Evolutionary conservation across 1,284 basidiomycete species (phyloP).

Genomic region (Peniophora sp.): DNA sequence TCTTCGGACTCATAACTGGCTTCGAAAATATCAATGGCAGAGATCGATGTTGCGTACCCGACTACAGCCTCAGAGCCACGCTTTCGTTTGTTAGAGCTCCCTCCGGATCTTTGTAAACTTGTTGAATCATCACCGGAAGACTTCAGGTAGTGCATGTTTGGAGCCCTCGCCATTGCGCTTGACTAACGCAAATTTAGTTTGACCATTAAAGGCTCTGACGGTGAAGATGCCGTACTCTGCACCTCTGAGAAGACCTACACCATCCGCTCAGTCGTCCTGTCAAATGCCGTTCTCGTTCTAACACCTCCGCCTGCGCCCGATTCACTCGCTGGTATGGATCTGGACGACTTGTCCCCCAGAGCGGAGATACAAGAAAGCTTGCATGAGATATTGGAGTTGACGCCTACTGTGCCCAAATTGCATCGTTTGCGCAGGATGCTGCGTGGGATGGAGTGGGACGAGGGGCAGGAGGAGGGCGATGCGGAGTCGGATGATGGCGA

Average conservation of each 20-base stretch:
- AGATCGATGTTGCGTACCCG: slow-evolving; percentile 48
- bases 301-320: slow-evolving; percentile 38
- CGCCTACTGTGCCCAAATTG: slow-evolving; percentile 63
- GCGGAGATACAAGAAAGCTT: slow-evolving; percentile 65
- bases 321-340: slow-evolving; percentile 19
- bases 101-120: slow-evolving; percentile 49
- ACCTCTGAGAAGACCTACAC: slow-evolving; percentile 72
- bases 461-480: slow-evolving; percentile 36
- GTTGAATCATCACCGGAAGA: slow-evolving; percentile 18
- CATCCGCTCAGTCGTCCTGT: slow-evolving; percentile 75
- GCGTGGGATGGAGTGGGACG: slow-evolving; percentile 61
- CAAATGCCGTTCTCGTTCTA: slow-evolving; percentile 77
- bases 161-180: background rate
- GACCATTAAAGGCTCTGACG: slow-evolving; percentile 71
- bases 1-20: no score
- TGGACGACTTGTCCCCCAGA: slow-evolving; percentile 20
- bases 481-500: slow-evolving; percentile 33
- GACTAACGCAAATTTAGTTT: slow-evolving; percentile 36
- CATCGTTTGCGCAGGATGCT: slow-evolving; percentile 60
- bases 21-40: no score
- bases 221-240: slow-evolving; percentile 86
- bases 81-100: slow-evolving; percentile 64
- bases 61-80: slow-evolving; percentile 36
- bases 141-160: slow-evolving; percentile 4
- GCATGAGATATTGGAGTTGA: slow-evolving; percentile 72